phyloP scores from a whole-genome alignment of 768 basidiomycete species.

The Termitomyces sp. region DNA sequence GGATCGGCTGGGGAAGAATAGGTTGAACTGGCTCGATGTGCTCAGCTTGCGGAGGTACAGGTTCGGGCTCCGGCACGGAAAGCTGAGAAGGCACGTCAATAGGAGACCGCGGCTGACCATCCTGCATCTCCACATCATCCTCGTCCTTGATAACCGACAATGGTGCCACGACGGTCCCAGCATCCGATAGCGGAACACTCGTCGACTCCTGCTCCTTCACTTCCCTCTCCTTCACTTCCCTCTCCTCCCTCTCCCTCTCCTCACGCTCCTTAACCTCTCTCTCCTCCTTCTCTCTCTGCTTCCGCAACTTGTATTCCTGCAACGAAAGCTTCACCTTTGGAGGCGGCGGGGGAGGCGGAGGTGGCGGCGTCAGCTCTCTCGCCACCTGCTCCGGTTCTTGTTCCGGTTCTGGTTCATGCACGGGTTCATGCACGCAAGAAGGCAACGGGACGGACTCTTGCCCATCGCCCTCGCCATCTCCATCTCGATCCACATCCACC shows the following conservation, averaged over 20 bases:
- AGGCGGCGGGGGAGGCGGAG: neutral
- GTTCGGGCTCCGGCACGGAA: neutral
- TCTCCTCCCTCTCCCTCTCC: conserved; percentile 36
- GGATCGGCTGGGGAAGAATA: neutral
- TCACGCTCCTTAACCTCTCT: conserved; percentile 39
- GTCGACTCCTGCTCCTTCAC: neutral
- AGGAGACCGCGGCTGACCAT: neutral
- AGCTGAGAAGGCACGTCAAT: neutral
- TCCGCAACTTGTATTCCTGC: conserved; percentile 52
- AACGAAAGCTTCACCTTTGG: conserved; percentile 54
- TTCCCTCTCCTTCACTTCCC: conserved; percentile 22
- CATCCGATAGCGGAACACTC: neutral
- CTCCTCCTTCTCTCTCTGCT: conserved; percentile 48
- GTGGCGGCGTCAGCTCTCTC: neutral
- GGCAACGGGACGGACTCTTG: no score
- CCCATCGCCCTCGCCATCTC: neutral
- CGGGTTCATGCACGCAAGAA: neutral
- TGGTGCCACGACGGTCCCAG: neutral
- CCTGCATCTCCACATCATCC: conserved; percentile 5
- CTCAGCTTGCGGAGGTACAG: neutral
- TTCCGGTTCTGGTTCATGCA: neutral
- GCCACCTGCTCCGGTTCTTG: no score
- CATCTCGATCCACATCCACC: neutral
- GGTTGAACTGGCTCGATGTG: neutral
- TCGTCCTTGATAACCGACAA: neutral